phyloP scores from a whole-genome alignment of 140 eudicot species.

The Oenanthe javanica region DNA sequence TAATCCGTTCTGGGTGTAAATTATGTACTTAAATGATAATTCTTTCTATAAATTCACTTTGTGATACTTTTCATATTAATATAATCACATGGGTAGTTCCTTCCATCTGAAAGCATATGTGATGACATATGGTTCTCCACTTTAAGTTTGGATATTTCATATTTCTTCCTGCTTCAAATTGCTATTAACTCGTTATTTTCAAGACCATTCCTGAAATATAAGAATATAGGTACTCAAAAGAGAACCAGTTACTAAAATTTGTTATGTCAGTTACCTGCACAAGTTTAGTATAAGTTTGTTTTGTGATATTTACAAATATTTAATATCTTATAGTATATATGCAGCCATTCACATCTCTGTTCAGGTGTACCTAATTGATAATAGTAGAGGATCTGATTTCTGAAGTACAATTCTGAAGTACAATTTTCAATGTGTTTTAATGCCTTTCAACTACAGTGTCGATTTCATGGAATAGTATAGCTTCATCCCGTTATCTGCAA shows the following conservation, averaged over 20 bases:
- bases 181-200: neutral
- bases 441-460: neutral
- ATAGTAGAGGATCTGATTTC: neutral
- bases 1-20: neutral
- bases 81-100: neutral
- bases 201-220: neutral
- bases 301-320: neutral
- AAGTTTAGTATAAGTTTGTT: neutral
- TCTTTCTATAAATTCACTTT: neutral
- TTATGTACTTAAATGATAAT: neutral
- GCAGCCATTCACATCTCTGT: neutral
- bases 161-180: neutral
- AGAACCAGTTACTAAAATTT: neutral
- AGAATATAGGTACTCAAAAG: neutral
- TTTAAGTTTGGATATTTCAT: neutral
- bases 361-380: neutral
- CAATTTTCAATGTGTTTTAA: neutral
- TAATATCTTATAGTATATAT: neutral
- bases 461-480: neutral
- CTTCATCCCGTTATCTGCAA: neutral
- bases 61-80: neutral
- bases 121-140: neutral
- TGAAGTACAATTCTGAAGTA: neutral
- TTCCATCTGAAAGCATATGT: neutral
- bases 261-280: neutral